These are phyloP conservation scores for Oryza punctata DNA, from an alignment of 176 grass and related monocot species.

Conservation along the genomic window DNA sequence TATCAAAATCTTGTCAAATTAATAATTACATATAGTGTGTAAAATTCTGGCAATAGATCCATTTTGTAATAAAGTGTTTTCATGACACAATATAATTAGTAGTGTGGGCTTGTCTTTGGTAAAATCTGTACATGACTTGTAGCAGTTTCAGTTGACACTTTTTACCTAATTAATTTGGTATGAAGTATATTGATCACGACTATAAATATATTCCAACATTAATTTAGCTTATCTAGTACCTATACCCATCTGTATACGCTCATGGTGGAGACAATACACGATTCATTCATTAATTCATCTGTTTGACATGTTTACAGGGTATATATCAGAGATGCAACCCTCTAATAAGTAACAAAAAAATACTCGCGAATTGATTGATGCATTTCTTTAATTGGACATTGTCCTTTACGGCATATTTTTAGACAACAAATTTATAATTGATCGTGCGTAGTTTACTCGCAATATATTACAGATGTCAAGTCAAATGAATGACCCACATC, in stretches of 20 bases:
- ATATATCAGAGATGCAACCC: slow-evolving; percentile 9
- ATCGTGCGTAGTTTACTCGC: slow-evolving; percentile 43
- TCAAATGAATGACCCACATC: slow-evolving; percentile 57
- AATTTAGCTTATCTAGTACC: background rate
- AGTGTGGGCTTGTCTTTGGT: background rate
- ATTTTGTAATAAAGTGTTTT: too few relatives aligned
- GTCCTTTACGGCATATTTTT: slow-evolving; percentile 49
- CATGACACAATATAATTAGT: too few relatives aligned
- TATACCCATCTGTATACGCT: background rate
- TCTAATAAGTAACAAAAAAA: background rate
- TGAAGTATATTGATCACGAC: background rate
- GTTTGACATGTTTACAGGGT: background rate
- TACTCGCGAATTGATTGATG: slow-evolving; percentile 40
- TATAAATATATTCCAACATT: background rate
- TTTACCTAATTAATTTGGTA: slow-evolving; percentile 19
- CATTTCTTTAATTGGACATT: slow-evolving; percentile 26
- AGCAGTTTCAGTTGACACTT: background rate
- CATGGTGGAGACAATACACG: slow-evolving; percentile 1
- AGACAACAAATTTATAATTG: slow-evolving; percentile 38
- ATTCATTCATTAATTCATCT: slow-evolving; percentile 8
- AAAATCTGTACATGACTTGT: background rate
- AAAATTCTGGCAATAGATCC: too few relatives aligned
- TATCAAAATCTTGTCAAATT: too few relatives aligned
- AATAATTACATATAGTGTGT: too few relatives aligned
- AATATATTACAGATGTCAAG: slow-evolving; percentile 38